Base-by-base conservation (phyloP, 1,284 basidiomycete species). In the Moesziomyces antarcticus region DNA sequence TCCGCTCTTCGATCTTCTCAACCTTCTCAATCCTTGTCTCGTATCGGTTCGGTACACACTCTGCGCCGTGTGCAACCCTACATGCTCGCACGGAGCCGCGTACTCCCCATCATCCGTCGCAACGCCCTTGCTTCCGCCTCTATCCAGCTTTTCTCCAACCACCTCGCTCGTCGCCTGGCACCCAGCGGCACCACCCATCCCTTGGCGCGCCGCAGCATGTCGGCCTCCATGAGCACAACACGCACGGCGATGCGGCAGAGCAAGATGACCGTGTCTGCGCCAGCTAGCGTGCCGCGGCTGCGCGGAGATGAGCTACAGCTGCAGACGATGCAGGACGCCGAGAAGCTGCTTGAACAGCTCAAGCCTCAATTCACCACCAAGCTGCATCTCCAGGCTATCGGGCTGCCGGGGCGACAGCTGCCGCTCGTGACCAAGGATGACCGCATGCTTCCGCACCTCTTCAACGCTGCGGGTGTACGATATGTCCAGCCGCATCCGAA, bases 401-500 rank as follows among this genome's bases (percentile, higher is more conserved):
- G 47, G 0, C 50, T 70, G 2, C 41, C 67, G 8, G 72, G 61
- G 1, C 58, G 72, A 5, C 56, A 62, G 22, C 44, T 74, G 3
- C 62, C 66, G 3, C 43, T 63, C 5, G 16, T 74, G 8, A 70
- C 59, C 3, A 70, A 70, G 22, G 50, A 70, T 37, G 50, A 63
- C 47, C 3, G 14, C 13, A 37, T 74, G 43, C 30, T 57, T 44
- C 59, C 62, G n/a, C 42, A 66, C 48, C 52, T 70, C 8, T 74
- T 70, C 67, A 66, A 63, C 54, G 66, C 63, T 5, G 46, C 52
- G 14, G 72, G 72, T 14, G 50, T 70, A 3, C 59, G 72, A 8
- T 61, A 70, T 30, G 72, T 74, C 20, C 67, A 66, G 24, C 67
- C 66, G 0, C 67, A 70, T 42, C 72, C 72, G 3, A 62, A 56